Evolutionary conservation across 2,329 filamentous ascomycete species (phyloP).

Genomic region (Hymenoscyphus repandus): DNA sequence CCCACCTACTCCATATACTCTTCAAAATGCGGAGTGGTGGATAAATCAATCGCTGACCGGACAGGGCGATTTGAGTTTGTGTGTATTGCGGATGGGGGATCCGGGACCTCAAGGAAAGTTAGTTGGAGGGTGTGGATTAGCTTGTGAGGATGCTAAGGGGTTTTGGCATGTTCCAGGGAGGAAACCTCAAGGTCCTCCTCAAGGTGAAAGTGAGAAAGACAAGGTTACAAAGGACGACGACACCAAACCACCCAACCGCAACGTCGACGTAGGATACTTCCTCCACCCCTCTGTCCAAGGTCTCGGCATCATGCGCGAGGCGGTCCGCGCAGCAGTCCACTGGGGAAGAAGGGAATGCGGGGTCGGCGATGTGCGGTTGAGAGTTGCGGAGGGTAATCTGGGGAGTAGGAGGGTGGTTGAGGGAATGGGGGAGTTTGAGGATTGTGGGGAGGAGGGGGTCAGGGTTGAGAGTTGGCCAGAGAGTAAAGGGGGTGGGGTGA

Average conservation of each 20-base stretch:
- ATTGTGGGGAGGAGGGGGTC: not conserved
- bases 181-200: not conserved
- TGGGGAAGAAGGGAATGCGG: constrained; percentile 9
- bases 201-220: too few relatives aligned
- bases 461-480: constrained; percentile 10
- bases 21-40: constrained; percentile 12
- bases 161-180: not conserved
- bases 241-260: not conserved
- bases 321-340: constrained; percentile 8
- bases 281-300: constrained; percentile 12
- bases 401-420: constrained; percentile 10
- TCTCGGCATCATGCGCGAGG: constrained; percentile 9
- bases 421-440: constrained; percentile 7
- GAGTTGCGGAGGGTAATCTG: constrained; percentile 11
- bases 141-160: not conserved
- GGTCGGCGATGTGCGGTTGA: constrained; percentile 4
- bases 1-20: constrained; percentile 9
- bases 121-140: not conserved
- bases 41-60: not conserved
- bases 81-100: not conserved
- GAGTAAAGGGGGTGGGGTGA: constrained; percentile 15
- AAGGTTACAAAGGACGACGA: not conserved
- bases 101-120: not conserved
- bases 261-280: constrained; percentile 14
- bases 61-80: not conserved